These are phyloP conservation scores for Trebouxia sp. DNA, from an alignment of 139 green algal species.

Conservation along the genomic window DNA sequence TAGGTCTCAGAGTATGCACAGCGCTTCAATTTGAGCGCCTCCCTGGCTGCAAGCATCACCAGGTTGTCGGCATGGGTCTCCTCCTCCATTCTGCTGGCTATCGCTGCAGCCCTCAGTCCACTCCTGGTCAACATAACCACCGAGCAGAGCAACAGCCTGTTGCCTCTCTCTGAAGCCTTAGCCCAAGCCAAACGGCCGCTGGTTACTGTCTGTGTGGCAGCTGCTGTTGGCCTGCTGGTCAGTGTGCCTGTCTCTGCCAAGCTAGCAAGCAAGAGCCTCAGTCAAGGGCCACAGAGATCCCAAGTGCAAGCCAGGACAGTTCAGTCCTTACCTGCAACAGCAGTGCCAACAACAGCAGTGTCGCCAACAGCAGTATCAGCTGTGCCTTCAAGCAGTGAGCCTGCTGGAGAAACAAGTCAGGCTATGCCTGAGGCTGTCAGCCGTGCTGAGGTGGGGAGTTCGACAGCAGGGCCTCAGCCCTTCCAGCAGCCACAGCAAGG, in stretches of 20 bases:
- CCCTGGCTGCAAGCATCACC: slow-evolving; percentile 7
- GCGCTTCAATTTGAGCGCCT: slow-evolving; percentile 1
- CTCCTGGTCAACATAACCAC: background rate
- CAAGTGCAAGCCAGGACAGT: too few species aligned
- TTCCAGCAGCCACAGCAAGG: too few species aligned
- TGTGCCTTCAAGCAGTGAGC: too few species aligned
- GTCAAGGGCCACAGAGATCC: background rate
- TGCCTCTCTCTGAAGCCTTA: background rate
- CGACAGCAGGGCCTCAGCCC: too few species aligned
- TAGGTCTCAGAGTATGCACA: background rate
- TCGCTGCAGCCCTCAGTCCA: background rate
- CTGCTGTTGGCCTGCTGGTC: background rate
- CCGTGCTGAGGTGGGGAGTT: too few species aligned
- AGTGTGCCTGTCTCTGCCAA: background rate
- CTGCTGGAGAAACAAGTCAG: too few species aligned
- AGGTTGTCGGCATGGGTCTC: slow-evolving; percentile 2
- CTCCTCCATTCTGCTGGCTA: background rate
- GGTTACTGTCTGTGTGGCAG: background rate
- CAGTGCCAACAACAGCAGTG: too few species aligned
- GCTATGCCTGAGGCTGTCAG: too few species aligned
- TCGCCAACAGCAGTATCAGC: too few species aligned
- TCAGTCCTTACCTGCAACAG: too few species aligned
- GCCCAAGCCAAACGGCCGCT: background rate
- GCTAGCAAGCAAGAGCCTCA: background rate
- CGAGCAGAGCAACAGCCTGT: background rate